phyloP scores from a whole-genome alignment of 345 rosid species.

The Brassica juncea region DNA sequence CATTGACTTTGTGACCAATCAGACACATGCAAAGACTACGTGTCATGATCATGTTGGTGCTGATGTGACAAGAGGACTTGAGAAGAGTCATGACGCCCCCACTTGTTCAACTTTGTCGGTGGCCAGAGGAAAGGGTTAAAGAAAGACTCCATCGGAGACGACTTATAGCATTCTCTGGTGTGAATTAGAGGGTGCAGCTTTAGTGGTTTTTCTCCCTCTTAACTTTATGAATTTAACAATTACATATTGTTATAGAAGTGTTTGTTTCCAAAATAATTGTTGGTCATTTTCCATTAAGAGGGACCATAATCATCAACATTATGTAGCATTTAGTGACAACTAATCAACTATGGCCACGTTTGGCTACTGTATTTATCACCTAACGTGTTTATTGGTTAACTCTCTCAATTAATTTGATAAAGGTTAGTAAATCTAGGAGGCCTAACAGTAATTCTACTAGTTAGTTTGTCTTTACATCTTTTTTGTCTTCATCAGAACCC shows the following conservation, averaged over 20 bases:
- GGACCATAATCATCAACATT: background rate
- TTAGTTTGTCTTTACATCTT: background rate
- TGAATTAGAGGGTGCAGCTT: background rate
- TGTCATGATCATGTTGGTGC: background rate
- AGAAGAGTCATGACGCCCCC: background rate
- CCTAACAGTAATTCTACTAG: background rate
- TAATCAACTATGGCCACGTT: background rate
- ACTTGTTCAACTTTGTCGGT: background rate
- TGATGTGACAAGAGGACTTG: background rate
- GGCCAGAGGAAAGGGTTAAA: background rate
- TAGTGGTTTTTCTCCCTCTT: background rate
- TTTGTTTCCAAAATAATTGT: background rate
- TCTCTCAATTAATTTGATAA: background rate
- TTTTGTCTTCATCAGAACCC: background rate
- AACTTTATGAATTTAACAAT: background rate
- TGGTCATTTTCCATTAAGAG: background rate
- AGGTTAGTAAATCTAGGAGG: background rate
- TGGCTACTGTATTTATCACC: background rate
- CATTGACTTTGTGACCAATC: background rate
- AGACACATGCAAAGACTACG: background rate
- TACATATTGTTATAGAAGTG: background rate
- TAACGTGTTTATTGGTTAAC: background rate
- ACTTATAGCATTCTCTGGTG: background rate
- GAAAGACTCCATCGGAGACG: background rate
- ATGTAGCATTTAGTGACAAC: background rate